phyloP scores from a whole-genome alignment of 306 rosid genomes.

The Pueraria montana region DNA sequence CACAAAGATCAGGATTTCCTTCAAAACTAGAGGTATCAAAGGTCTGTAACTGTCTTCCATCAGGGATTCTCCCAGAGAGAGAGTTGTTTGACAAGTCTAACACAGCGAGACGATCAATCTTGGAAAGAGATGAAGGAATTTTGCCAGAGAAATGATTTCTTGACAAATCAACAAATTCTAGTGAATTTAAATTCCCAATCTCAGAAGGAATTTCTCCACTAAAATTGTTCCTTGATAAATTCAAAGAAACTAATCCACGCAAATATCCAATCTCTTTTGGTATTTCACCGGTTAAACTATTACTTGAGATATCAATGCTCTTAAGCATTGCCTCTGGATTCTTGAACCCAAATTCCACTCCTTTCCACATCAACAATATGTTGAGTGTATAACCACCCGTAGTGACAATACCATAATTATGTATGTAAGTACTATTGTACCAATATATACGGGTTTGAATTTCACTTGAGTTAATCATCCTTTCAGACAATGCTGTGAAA shows the following conservation, averaged over 20 bases:
- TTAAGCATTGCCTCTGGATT: background rate
- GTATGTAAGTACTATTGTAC: background rate
- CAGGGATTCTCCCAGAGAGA: background rate
- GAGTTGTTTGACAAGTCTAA: background rate
- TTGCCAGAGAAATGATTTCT: constrained; percentile 5
- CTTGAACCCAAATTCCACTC: background rate
- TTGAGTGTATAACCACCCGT: background rate
- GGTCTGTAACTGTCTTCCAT: too few species aligned
- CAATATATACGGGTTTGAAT: background rate
- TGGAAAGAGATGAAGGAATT: constrained; percentile 5
- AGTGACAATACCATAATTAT: background rate
- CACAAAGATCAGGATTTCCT: constrained; percentile 9
- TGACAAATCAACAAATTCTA: constrained; percentile 17
- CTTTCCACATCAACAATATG: background rate
- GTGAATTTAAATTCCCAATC: constrained; percentile 3
- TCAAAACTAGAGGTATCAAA: too few species aligned
- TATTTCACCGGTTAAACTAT: too few species aligned
- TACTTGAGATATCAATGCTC: too few species aligned
- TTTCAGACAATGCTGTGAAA: background rate
- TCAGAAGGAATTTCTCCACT: background rate
- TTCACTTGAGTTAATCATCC: background rate
- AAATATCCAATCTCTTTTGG: too few species aligned
- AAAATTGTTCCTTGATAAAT: background rate
- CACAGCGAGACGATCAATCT: background rate
- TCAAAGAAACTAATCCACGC: too few species aligned